Conservation (phyloP, 2,329 filamentous ascomycete genomes). For the Calonectria pseudoturangicola region DNA sequence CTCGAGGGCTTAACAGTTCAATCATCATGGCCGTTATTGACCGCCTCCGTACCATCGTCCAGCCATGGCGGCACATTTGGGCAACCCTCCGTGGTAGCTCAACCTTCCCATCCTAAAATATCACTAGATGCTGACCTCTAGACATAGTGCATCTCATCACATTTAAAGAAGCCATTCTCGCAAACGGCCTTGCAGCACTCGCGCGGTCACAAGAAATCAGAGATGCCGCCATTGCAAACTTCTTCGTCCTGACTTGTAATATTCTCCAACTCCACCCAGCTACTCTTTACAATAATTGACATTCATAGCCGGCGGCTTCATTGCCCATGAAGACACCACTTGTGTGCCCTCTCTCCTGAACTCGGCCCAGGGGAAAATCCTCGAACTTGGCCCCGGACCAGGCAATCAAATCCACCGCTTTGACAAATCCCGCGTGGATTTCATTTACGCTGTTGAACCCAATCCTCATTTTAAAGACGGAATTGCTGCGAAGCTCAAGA, state of each 20-base stretch:
- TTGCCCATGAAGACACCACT: conserved; percentile 9
- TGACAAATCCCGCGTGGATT: background rate
- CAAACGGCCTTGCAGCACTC: background rate
- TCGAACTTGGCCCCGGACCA: conserved; percentile 17
- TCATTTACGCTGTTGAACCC: conserved; percentile 10
- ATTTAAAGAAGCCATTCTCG: conserved; percentile 2
- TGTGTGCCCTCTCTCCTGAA: conserved; percentile 1
- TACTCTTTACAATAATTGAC: background rate
- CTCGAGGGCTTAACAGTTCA: background rate
- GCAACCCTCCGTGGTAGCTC: background rate
- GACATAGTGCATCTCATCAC: background rate
- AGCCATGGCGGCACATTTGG: conserved; percentile 6
- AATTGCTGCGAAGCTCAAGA: background rate
- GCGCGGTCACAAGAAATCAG: background rate
- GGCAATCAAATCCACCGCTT: conserved; percentile 20
- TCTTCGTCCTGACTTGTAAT: background rate
- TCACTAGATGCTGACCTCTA: background rate
- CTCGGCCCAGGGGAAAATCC: conserved; percentile 2
- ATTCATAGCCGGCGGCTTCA: background rate
- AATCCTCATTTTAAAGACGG: background rate
- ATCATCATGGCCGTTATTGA: background rate
- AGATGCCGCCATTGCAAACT: background rate
- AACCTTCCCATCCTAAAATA: background rate
- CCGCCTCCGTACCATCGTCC: background rate
- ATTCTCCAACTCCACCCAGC: background rate